phyloP scores from a whole-genome alignment of 2,329 filamentous ascomycete species.

The Hypoxylon sp. region DNA sequence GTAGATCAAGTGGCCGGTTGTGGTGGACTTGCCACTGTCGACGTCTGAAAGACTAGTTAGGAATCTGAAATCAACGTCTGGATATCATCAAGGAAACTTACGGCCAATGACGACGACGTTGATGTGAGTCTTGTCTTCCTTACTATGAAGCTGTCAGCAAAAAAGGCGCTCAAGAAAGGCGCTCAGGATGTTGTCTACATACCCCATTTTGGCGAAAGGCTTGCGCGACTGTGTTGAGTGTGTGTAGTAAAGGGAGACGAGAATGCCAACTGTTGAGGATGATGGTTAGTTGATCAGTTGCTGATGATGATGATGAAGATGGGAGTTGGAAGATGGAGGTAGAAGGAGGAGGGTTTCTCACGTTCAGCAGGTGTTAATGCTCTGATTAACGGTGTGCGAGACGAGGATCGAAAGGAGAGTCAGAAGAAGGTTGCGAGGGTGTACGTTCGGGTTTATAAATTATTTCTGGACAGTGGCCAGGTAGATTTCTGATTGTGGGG shows the following conservation, averaged over 20 bases:
- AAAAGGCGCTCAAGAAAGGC: conserved; percentile 1
- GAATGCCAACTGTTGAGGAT: conserved; percentile 32
- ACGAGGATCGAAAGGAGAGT: conserved; percentile 55
- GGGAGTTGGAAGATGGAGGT: conserved; percentile 6
- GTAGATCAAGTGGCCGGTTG: conserved; percentile 96
- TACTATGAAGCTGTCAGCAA: conserved; percentile 70
- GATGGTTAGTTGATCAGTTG: conserved; percentile 17
- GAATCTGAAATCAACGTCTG: conserved; percentile 1
- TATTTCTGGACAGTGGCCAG: conserved; percentile 40
- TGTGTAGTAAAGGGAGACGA: conserved; percentile 36
- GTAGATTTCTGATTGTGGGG: conserved; percentile 43
- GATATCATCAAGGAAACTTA: conserved; percentile 50
- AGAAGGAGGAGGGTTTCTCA: conserved; percentile 29
- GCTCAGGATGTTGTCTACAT: conserved; percentile 43
- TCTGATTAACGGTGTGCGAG: conserved; percentile 60
- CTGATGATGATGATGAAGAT: conserved; percentile 31
- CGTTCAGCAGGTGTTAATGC: conserved; percentile 54
- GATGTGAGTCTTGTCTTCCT: conserved; percentile 95
- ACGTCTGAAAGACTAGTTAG: conserved; percentile 49
- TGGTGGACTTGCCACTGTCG: conserved; percentile 67
- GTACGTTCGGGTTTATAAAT: conserved; percentile 45
- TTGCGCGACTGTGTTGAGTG: conserved; percentile 34
- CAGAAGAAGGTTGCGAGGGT: conserved; percentile 45
- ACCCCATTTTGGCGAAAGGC: conserved; percentile 58
- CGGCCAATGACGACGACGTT: conserved; percentile 94